A percentile compares a stretch with the other conserved stretches of the same genome.
Evolutionary conservation across 306 rosid species (phyloP).

Genomic region (Lagenaria siceraria): DNA sequence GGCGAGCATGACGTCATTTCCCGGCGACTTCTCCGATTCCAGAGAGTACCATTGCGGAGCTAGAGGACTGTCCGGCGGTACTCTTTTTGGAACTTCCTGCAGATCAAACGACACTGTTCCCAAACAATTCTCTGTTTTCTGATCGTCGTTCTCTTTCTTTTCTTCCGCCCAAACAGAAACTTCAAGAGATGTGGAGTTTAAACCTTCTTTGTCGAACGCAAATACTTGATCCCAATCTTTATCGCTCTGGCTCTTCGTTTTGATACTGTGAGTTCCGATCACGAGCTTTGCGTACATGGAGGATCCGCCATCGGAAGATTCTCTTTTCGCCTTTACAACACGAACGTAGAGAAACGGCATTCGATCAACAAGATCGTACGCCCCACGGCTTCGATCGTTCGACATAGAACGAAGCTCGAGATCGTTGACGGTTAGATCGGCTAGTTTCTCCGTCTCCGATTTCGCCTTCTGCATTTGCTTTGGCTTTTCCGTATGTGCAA

Average conservation of each 20-base stretch:
- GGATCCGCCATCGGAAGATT: not conserved
- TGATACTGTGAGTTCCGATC: constrained; percentile 64
- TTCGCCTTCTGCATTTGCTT: constrained; percentile 16
- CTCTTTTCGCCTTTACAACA: constrained; percentile 46
- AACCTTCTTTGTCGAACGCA: constrained; percentile 63
- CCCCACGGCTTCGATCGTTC: constrained; percentile 34
- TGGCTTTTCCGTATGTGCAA: constrained; percentile 23
- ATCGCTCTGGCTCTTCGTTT: constrained; percentile 36
- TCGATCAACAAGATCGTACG: constrained; percentile 55
- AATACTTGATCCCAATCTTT: constrained; percentile 91
- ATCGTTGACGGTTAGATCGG: constrained; percentile 23
- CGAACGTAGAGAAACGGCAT: constrained; percentile 70
- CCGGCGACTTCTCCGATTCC: constrained; percentile 41
- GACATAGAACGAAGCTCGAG: constrained; percentile 41
- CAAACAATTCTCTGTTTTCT: constrained; percentile 18
- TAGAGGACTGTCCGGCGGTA: constrained; percentile 79
- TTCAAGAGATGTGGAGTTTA: constrained; percentile 67
- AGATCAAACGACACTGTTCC: constrained; percentile 57
- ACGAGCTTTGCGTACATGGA: constrained; percentile 45
- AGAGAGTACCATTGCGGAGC: constrained; percentile 94
- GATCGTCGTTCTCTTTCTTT: constrained; percentile 24
- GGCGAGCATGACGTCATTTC: constrained; percentile 76
- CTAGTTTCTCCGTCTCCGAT: constrained; percentile 3
- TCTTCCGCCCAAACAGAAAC: constrained; percentile 58
- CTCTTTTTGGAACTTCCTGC: constrained; percentile 67